Evolutionary conservation across 169 alveolate species (phyloP), one percentile per base, ranked within the genome.

Genomic region (Pseudocohnilembus persalinus): DNA sequence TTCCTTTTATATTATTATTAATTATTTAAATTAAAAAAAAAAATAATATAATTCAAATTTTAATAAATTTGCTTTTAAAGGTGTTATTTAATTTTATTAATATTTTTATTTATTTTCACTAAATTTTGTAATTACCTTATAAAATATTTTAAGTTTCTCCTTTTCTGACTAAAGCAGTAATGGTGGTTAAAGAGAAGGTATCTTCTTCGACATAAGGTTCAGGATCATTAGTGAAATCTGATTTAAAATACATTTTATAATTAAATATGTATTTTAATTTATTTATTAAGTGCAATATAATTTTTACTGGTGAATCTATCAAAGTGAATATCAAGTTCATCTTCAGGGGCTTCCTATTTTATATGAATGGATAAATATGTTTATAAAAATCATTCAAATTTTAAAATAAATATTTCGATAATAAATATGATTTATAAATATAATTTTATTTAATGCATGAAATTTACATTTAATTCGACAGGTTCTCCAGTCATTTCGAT

Each of bases 141-240:
- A 85, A 74, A 1, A 72, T 49, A 72, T 85, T 64, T 75, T 85
- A 34, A 16, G 33, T 73, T 74, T 85, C 90, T 33, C 90, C 90
- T 64, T 72, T 85, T 85, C 90, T 85, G 32, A 85, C 90, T 32
- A 85, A 73, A 30, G 86, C 90, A 26, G 78, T 74, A 30, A 85
- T 79, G 73, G 78, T 82, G 20, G 83, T 83, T 29, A 85, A 79
- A 27, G 85, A 68, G 29, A 80, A n/a, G 73, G 77, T 73, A 65
- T 78, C 73, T 65, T 85, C 84, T 34, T 84, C 73, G 68, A 49
- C 49, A 28, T 26, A 31, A 20, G 73, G 76, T 33, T 72, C 74
- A 49, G 68, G 68, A 20, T 49, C 68, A 49, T 49, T 11, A 49
- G 77, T 15, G 6, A 73, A 73, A 6, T 73, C 29, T 28, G 0